Conservation (phyloP, 2,329 filamentous ascomycete species). For the Calonectria honghensis region DNA sequence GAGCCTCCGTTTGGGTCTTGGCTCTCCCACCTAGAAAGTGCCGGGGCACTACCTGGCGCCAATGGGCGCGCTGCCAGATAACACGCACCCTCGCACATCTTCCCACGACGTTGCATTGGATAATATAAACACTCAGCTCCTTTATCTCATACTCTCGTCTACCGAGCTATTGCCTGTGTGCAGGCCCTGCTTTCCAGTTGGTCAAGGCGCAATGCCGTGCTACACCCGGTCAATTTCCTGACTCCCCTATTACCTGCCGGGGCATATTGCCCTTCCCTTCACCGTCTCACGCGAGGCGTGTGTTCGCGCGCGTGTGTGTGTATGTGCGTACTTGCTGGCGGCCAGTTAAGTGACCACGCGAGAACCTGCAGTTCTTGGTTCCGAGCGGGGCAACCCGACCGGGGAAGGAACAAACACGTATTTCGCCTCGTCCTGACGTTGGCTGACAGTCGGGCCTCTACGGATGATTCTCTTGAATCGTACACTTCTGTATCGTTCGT, state of each 20-base stretch:
- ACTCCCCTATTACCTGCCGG: conserved; percentile 2
- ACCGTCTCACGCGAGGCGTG: conserved; percentile 7
- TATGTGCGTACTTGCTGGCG: conserved; percentile 8
- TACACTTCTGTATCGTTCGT: not conserved
- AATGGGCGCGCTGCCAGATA: conserved; percentile 47
- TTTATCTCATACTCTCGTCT: not conserved
- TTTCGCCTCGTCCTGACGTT: not conserved
- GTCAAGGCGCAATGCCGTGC: not conserved
- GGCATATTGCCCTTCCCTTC: not conserved
- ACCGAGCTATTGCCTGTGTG: not conserved
- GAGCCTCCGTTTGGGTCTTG: conserved; percentile 19
- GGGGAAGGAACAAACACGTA: conserved; percentile 19
- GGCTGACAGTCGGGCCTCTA: not conserved
- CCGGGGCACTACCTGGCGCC: conserved; percentile 42
- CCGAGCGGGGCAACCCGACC: not conserved
- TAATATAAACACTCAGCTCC: conserved; percentile 15
- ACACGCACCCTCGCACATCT: conserved; percentile 41
- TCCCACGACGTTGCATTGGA: conserved; percentile 19
- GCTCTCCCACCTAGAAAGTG: not conserved
- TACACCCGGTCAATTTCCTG: not conserved
- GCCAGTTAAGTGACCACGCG: conserved; percentile 22
- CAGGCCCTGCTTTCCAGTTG: not conserved
- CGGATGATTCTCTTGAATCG: not conserved
- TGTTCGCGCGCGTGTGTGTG: not conserved
- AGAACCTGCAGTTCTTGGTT: conserved; percentile 22